A percentile compares a stretch with the other conserved stretches of the same genome.
These are phyloP conservation scores for Blastomyces parvus DNA, from an alignment of 2,329 filamentous ascomycete genomes.

Conservation along the genomic window DNA sequence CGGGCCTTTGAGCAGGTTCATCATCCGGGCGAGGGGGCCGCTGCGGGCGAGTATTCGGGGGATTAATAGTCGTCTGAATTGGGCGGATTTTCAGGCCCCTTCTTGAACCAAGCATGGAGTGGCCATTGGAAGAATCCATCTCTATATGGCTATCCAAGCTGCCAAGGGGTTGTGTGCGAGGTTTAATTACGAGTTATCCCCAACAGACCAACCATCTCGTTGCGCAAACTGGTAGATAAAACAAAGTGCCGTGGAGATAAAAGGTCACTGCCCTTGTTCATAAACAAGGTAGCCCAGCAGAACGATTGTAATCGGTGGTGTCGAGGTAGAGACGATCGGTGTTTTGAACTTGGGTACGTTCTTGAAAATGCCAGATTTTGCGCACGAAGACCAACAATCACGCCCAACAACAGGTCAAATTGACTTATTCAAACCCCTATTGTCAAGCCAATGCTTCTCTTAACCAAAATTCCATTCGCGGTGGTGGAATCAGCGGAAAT, in stretches of 20 bases:
- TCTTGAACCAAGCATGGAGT: conserved; percentile 28
- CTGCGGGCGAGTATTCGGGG: conserved; percentile 12
- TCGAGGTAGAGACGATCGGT: background rate
- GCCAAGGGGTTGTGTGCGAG: background rate
- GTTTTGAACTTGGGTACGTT: background rate
- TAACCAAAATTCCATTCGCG: background rate
- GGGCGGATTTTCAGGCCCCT: conserved; percentile 30
- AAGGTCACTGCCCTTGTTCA: background rate
- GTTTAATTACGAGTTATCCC: background rate
- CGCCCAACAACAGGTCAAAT: background rate
- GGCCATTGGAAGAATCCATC: conserved; percentile 12
- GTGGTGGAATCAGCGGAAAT: background rate
- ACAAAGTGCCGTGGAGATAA: background rate
- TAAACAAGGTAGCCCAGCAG: background rate
- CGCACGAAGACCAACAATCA: background rate
- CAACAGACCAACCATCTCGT: conserved; percentile 2
- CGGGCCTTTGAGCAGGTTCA: conserved; percentile 19
- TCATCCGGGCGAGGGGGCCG: conserved; percentile 12
- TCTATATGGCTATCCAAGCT: background rate
- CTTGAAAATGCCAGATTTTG: background rate
- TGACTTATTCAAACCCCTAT: background rate
- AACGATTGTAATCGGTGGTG: background rate
- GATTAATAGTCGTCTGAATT: conserved; percentile 27
- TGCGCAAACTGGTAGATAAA: background rate
- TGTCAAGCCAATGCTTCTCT: background rate